Base-by-base conservation (phyloP, 441 rosid species). In the Erysimum pusillum region DNA sequence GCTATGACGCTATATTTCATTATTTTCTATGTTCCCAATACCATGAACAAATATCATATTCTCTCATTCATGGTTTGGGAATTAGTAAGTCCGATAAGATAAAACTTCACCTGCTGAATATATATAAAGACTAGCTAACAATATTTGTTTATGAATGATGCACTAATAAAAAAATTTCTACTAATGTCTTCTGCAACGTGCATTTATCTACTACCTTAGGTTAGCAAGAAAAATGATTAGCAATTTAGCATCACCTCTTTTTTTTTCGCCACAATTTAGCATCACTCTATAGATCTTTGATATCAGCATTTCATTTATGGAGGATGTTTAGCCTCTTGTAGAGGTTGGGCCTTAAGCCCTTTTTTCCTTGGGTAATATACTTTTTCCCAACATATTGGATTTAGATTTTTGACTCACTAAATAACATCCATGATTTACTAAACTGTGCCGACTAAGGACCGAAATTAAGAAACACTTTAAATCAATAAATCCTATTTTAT, bases 281-380 rank as follows among this genome's bases (percentile, higher is more conserved):
- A 53, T 20, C 34, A 53, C 35, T 25, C 35, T 25, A 3, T 3
- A 25, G 4, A 53, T 53, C 5, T 53, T 53, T 12, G 4, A 22
- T 52, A 28, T 56, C 10, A 56, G 61, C 38, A 56, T 48, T 48
- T 17, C 22, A 15, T 17, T 48, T 17, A 49, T 49, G 25, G 25
- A 49, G 6, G 13, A 7, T 49, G 54, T 49, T 49, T 49, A 49
- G 54, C 13, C 54, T 49, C 25, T 49, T 49, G 54, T 60, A 41
- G 18, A 13, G 18, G 3, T 64, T 65, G 69, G 58, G 69, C 69
- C 69, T 56, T 48, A 48, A 32, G 28, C 57, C 58, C 15, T 63
- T 32, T 32, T 35, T n/a, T 28, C n/a, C 22, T 42, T 44, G 6
- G 20, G 6, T 42, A 63, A 22, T 25, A 9, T 28, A 42, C 28